A percentile compares a stretch with the other conserved stretches of the same genome.
phyloP scores from a whole-genome alignment of 164 flowering plant species.

The Aristolochia fimbriata region DNA sequence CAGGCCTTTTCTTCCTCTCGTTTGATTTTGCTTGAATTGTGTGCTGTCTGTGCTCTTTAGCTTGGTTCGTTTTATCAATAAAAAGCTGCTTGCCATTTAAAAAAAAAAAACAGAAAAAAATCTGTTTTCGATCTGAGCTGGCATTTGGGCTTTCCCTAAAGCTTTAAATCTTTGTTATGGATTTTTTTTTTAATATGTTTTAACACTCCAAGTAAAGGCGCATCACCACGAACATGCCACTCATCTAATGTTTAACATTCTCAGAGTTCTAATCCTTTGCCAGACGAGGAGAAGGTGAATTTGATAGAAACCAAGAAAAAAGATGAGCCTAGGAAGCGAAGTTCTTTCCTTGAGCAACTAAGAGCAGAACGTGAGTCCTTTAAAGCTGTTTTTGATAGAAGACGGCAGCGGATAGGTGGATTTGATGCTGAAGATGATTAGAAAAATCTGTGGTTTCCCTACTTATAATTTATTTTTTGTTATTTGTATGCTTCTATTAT shows the following conservation, averaged over 20 bases:
- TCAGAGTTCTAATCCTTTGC: conserved; percentile 79
- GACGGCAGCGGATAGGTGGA: conserved; percentile 65
- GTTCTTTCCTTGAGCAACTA: conserved; percentile 55
- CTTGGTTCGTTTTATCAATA: no score
- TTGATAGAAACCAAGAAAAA: conserved; percentile 4
- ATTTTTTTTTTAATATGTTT: background rate
- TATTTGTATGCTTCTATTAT: background rate
- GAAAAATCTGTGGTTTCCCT: background rate
- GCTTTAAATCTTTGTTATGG: no score
- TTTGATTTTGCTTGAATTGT: no score
- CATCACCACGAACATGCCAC: background rate
- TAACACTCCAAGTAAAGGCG: background rate
- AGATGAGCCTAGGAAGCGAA: conserved; percentile 33
- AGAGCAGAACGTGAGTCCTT: conserved; percentile 84
- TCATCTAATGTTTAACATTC: background rate
- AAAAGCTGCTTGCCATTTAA: background rate
- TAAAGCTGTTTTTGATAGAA: conserved; percentile 70
- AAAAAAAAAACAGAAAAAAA: background rate
- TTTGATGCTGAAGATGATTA: conserved; percentile 50
- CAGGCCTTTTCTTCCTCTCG: no score
- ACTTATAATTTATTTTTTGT: background rate
- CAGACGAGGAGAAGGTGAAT: conserved; percentile 28
- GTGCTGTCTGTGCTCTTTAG: no score
- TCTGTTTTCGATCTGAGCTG: no score
- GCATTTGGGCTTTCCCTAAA: no score